These are phyloP conservation scores for Paecilomyces sp. DNA, from an alignment of 2,329 filamentous ascomycete species.

Conservation along the genomic window DNA sequence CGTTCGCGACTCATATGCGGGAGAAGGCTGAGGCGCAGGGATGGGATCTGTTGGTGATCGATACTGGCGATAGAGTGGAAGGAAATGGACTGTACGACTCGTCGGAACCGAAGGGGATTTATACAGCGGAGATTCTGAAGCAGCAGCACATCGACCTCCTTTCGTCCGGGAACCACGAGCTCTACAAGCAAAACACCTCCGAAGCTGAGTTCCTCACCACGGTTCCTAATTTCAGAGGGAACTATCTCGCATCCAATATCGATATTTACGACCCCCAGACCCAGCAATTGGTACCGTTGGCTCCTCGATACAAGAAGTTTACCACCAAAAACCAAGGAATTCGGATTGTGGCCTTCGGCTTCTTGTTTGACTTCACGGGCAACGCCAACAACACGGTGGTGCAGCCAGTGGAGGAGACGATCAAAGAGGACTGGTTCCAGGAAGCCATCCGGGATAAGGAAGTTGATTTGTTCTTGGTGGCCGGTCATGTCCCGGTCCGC, in stretches of 20 bases:
- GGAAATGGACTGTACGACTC: conserved; percentile 93
- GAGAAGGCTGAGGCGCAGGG: conserved; percentile 70
- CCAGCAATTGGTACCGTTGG: conserved; percentile 66
- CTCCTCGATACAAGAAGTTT: conserved; percentile 79
- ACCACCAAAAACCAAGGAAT: conserved; percentile 84
- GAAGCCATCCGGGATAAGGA: conserved; percentile 71
- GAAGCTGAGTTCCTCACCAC: conserved; percentile 71
- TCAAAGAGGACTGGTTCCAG: conserved; percentile 84
- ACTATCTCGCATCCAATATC: conserved; percentile 85
- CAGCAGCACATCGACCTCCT: conserved; percentile 78
- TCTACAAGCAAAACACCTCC: conserved; percentile 75
- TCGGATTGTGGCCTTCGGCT: conserved; percentile 80
- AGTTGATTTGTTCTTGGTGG: conserved; percentile 78
- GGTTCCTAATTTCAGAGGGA: conserved; percentile 71
- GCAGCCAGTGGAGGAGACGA: conserved; percentile 67
- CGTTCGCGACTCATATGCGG: conserved; percentile 78
- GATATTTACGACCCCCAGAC: conserved; percentile 73
- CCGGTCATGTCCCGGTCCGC: conserved; percentile 75
- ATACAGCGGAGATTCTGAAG: conserved; percentile 79
- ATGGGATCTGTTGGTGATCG: conserved; percentile 81
- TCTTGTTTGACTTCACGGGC: conserved; percentile 86
- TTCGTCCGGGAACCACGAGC: conserved; percentile 87
- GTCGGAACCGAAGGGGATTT: conserved; percentile 78
- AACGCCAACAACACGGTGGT: conserved; percentile 90
- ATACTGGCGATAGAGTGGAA: conserved; percentile 89